These are phyloP conservation scores for Nepenthes gracilis DNA, from an alignment of 148 eudicot species.

Conservation along the genomic window DNA sequence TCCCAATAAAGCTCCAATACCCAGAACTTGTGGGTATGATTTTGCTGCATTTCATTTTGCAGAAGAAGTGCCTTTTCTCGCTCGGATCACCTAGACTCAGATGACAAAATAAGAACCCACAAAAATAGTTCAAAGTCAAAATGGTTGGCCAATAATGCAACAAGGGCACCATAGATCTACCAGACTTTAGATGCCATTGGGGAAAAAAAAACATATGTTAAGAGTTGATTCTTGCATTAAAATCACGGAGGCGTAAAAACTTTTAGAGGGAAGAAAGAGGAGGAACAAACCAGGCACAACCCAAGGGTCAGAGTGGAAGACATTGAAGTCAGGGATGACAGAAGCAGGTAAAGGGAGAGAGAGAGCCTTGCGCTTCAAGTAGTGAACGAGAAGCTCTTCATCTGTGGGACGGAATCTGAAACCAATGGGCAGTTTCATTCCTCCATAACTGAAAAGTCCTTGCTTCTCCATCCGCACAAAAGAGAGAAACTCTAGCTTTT, in stretches of 20 bases:
- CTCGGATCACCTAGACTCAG: constrained; percentile 25
- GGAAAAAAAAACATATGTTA: too few relatives aligned
- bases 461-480: not conserved
- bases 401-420: constrained; percentile 54
- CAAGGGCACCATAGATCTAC: too few relatives aligned
- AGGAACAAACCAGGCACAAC: constrained; percentile 37
- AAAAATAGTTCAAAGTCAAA: not conserved
- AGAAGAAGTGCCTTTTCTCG: constrained; percentile 47
- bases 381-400: constrained; percentile 41
- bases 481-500: too few relatives aligned
- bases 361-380: constrained; percentile 30
- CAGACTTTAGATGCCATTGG: too few relatives aligned
- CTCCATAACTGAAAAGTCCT: not conserved
- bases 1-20: constrained; percentile 32
- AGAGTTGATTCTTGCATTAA: too few relatives aligned
- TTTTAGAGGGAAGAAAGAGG: not conserved
- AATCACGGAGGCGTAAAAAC: too few relatives aligned
- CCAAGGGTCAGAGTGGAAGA: constrained; percentile 28
- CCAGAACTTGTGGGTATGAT: constrained; percentile 18
- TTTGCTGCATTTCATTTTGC: constrained; percentile 8
- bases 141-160: too few relatives aligned
- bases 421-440: constrained; percentile 33
- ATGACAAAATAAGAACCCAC: not conserved
- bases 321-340: constrained; percentile 32
- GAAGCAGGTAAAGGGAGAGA: constrained; percentile 36